These are phyloP conservation scores for Hymenoscyphus occultus DNA, from an alignment of 2,329 filamentous ascomycete genomes.

Conservation along the genomic window DNA sequence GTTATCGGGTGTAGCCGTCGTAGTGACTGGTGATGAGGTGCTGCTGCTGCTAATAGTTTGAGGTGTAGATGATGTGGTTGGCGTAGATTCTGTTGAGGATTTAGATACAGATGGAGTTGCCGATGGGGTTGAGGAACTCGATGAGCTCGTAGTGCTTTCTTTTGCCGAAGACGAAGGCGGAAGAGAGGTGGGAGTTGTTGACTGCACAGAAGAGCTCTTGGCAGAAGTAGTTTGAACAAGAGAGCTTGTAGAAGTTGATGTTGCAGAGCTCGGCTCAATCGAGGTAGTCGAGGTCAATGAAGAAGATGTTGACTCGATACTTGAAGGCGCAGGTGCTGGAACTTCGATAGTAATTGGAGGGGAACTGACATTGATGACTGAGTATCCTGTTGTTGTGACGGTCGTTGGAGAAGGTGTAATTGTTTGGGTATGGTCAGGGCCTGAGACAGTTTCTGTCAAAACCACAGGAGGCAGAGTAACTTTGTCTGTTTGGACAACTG, in stretches of 20 bases:
- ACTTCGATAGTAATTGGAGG: slow-evolving; percentile 27
- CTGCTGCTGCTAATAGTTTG: neutral
- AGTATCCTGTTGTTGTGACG: slow-evolving; percentile 28
- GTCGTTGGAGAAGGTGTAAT: slow-evolving; percentile 24
- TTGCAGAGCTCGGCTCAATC: neutral
- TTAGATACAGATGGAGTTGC: neutral
- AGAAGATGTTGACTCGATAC: slow-evolving; percentile 11
- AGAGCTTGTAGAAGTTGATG: neutral
- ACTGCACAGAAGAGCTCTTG: slow-evolving; percentile 2
- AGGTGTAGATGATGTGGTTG: neutral
- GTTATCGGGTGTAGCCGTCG: slow-evolving; percentile 26
- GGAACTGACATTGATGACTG: slow-evolving; percentile 32
- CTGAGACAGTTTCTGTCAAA: slow-evolving; percentile 27
- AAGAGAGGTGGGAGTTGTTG: neutral
- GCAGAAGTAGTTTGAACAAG: neutral
- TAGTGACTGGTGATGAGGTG: neutral
- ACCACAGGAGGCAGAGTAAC: slow-evolving; percentile 26
- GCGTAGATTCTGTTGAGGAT: neutral
- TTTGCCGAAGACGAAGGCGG: neutral
- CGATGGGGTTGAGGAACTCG: neutral
- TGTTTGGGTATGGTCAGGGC: slow-evolving; percentile 28
- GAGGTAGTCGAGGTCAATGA: slow-evolving; percentile 6
- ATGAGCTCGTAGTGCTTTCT: neutral
- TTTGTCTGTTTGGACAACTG: slow-evolving; percentile 29
- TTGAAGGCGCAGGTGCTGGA: slow-evolving; percentile 11